Base-by-base conservation (phyloP, 768 basidiomycete genomes). In the Pholiota conissans region DNA sequence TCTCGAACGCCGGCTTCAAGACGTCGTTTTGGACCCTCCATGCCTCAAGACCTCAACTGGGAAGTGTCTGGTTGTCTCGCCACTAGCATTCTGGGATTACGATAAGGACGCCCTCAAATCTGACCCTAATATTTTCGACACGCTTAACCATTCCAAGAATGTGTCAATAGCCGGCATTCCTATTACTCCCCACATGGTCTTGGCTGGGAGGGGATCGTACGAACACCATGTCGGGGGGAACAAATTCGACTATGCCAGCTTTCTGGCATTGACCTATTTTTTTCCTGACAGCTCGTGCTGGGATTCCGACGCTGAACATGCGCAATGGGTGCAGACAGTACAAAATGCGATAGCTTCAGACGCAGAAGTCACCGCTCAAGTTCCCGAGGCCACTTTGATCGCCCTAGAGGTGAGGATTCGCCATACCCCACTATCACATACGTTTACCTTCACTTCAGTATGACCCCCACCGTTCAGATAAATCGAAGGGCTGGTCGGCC, bases 261-360 rank as follows among this genome's bases (percentile, higher is more conserved):
- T 85, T 66, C 80, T 94, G 18, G 90, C 86, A 14, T 76, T 93
- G 57, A 92, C 91, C 0, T 94, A 91, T 70, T 86, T 92, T 73
- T 92, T 95, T 67, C 85, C 83, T 2, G 88, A 91, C 62, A 81
- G 77, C 14, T 85, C 89, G 61, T 93, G 91, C 71, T 71, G 86
- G 60, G 79, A 80, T 37, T 80, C 78, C 53, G 69, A 76, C 11
- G 35, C 65, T 14, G 87, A 87, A 37, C 91, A 90, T 61, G 69
- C 77, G 50, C 70, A 76, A 28, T 93, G 91, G 90, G 69, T 82
- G 47, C 74, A 87, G 32, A 74, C 80, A 9, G 73, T 93, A 7
- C 64, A 74, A 13, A 60, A 60, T 52, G 76, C 75, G 51, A 72
- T 75, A 48, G 67, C 70, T 10, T 63, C 69, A 47, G 69, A 75